A percentile compares a stretch with the other conserved stretches of the same genome.
Evolutionary conservation across 148 eudicot genomes (phyloP).

Genomic region (Limonium bicolor): DNA sequence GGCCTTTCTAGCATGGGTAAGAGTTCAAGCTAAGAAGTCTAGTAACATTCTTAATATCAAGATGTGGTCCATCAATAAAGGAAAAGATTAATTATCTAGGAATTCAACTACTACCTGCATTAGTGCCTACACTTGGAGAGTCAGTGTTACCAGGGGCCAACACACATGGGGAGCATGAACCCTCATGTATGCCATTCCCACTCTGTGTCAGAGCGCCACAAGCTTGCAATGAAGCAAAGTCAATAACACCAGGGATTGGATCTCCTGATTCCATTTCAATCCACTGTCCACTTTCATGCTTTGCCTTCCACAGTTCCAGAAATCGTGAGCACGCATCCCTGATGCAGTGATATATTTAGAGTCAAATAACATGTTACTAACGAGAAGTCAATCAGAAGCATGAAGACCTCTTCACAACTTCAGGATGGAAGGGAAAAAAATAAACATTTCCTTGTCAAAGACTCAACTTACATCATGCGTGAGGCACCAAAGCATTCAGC

Average conservation of each 20-base stretch:
- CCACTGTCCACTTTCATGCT: constrained; percentile 96
- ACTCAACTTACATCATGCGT: constrained; percentile 85
- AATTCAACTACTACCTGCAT: constrained; percentile 19
- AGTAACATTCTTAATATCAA: too few relatives aligned
- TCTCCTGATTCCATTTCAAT: constrained; percentile 77
- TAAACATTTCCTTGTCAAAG: too few relatives aligned
- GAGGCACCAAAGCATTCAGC: constrained; percentile 88
- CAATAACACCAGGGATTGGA: constrained; percentile 34
- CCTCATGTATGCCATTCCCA: too few relatives aligned
- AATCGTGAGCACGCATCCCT: constrained; percentile 79
- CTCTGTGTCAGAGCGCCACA: constrained; percentile 61
- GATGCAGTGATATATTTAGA: constrained; percentile 6
- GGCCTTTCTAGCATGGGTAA: too few relatives aligned
- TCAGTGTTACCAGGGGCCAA: constrained; percentile 33
- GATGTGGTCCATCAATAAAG: too few relatives aligned
- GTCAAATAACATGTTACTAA: not conserved
- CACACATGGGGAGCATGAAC: constrained; percentile 14
- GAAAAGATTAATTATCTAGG: not conserved
- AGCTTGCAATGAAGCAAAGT: constrained; percentile 33
- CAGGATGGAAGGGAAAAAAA: not conserved
- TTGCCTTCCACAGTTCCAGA: constrained; percentile 69
- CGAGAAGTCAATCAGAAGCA: not conserved
- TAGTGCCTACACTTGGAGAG: constrained; percentile 12
- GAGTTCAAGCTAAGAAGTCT: too few relatives aligned
- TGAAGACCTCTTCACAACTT: not conserved